Evolutionary conservation across 257 asterid species (phyloP).

Genomic region (Nemophila menziesii): DNA sequence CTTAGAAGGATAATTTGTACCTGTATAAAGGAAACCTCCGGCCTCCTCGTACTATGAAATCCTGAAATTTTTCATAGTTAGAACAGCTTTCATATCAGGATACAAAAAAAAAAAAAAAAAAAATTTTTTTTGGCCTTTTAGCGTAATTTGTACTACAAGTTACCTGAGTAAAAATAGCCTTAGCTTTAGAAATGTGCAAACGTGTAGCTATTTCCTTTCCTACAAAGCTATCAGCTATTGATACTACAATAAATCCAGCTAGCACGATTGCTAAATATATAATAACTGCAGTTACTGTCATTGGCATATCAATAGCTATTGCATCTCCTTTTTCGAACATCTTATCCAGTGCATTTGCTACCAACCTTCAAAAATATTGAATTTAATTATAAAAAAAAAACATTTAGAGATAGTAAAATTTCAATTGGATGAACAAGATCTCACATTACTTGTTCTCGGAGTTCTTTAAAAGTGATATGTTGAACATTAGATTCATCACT

Average conservation of each 20-base stretch:
- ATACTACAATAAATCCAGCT: conserved; percentile 69
- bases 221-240: conserved; percentile 96
- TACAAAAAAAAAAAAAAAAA: not conserved
- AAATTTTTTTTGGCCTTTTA: not conserved
- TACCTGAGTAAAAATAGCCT: conserved; percentile 86
- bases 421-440: conserved; percentile 16
- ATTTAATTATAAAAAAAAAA: not conserved
- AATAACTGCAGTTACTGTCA: conserved; percentile 79
- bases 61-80: conserved; percentile 38
- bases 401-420: not conserved
- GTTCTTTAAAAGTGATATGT: conserved; percentile 51
- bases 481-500: conserved; percentile 34
- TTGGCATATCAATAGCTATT: conserved; percentile 91
- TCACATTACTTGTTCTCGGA: conserved; percentile 88
- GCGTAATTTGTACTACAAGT: not conserved
- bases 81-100: not conserved
- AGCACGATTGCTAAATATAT: conserved; percentile 76
- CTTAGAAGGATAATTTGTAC: conserved; percentile 19
- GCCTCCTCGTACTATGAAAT: conserved; percentile 77
- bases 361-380: conserved; percentile 45
- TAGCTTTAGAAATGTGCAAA: conserved; percentile 62
- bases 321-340: conserved; percentile 73
- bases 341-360: conserved; percentile 66
- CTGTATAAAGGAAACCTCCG: conserved; percentile 79
- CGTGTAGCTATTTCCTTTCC: conserved; percentile 80